Percentiles rank a stretch among this genome's conserved stretches.
Evolutionary conservation across 2,329 filamentous ascomycete genomes (phyloP).

Genomic region (Calonectria henricotiae): DNA sequence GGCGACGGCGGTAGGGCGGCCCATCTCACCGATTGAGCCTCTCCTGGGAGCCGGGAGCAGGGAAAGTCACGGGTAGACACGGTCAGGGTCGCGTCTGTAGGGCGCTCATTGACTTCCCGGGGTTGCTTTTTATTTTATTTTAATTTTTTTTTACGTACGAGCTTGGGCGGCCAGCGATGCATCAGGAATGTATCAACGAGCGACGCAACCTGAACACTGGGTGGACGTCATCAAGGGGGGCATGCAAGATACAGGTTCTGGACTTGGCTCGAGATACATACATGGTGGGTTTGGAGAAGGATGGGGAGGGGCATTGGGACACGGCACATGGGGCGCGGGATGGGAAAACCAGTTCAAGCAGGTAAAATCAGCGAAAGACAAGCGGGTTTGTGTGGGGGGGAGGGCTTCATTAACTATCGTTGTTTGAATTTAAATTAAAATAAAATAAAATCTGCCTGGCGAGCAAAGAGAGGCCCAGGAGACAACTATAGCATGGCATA

Average conservation of each 20-base stretch:
- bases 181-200: constrained; percentile 14
- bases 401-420: background rate
- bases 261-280: background rate
- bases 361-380: background rate
- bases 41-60: background rate
- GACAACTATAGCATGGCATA: constrained; percentile 51
- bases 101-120: background rate
- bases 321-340: background rate
- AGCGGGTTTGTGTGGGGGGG: too few species aligned
- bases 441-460: background rate
- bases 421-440: background rate
- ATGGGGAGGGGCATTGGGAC: background rate
- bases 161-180: background rate
- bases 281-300: background rate
- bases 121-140: background rate
- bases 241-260: background rate
- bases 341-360: background rate
- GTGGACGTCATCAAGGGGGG: background rate
- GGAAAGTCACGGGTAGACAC: constrained; percentile 22
- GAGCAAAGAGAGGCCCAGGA: background rate
- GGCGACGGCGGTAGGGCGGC: constrained; percentile 6
- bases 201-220: background rate
- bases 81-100: constrained; percentile 10
- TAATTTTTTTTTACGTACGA: constrained; percentile 3
- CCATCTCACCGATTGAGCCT: constrained; percentile 11